Evolutionary conservation across 495 filamentous ascomycete species (phyloP), one percentile per base, ranked within the genome.

Genomic region (Daldinia caldariorum): DNA sequence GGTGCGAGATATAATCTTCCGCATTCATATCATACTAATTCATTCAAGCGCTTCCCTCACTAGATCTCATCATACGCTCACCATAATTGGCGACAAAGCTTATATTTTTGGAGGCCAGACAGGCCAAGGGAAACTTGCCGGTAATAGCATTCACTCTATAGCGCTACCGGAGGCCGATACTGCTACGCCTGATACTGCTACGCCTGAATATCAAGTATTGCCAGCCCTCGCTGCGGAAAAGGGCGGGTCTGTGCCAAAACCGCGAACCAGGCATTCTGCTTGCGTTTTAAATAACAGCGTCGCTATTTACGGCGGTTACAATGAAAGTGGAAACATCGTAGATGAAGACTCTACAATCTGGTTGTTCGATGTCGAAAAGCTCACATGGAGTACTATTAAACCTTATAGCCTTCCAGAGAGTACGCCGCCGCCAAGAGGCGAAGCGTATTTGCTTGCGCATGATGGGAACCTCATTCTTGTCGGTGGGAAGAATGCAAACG

Each of bases 91-190:
- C 43, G 74, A 83, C 66, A 84, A 82, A 53, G 80, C 81, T 4
- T 83, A 85, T 74, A 80, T 88, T 57, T 86, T 86, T 65, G 86
- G 86, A 12, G 86, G 86, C 61, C 67, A 77, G 37, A 78, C 76
- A 4, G 72, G 66, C 32, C 66, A 70, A 0, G 77, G 77, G 31
- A 68, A 79, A 13, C 71, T 86, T 29, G 83, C 83, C 16, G 73
- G 77, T n/a, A 81, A 79, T 61, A 80, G 80, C 7, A 74, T 86
- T 1, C 83, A 87, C 66, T 76, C 75, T 49, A 65, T 87, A 51
- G 78, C 79, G 14, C 66, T 87, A 6, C 77, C 83, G 0, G 47
- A 62, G 6, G 45, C 70, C 22, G 76, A 71, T 32, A 62, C 73
- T 41, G 58, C 57, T 6, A 67, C 72, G 57, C 74, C 75, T 12